Evolutionary conservation across 2,329 filamentous ascomycete genomes (phyloP), one percentile per base, ranked within the genome.

Genomic region (Colletotrichum tanaceti): DNA sequence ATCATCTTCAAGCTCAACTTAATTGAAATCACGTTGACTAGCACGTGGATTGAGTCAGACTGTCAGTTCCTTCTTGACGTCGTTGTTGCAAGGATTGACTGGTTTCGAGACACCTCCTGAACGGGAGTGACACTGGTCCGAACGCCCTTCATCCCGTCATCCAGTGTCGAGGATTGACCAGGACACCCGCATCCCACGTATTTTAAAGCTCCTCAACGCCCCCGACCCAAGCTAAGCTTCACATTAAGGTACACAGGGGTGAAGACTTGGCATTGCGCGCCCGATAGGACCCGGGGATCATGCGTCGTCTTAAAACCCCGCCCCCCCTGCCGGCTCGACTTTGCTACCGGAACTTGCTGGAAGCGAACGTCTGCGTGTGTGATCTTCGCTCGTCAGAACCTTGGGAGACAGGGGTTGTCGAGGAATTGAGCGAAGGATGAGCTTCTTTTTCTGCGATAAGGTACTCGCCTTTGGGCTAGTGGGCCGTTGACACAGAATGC

Each of bases 21-120:
- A 9, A 35, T 3, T 35, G 9, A 10, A 35, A 2, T 35, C 32
- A 35, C 32, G 32, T 35, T 35, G 32, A 7, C 9, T 9, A 35
- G 32, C 5, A 58, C 10, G 41, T 35, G 41, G 28, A 1, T 3
- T 1, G 13, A 35, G 14, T n/a, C 1, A 14, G 11, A 14, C n/a
- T 38, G 4, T 60, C 62, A 52, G n/a, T 35, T 20, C 41, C 13
- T 35, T 44, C 53, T 44, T 57, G 50, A 53, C 55, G 44, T 66
- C 16, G 22, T 22, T 20, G 22, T 13, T 41, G 43, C 67, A 67
- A 58, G 67, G 67, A 46, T 68, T 24, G 20, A 11, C 52, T 39
- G 46, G 58, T 70, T 70, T 70, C 67, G 64, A 70, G 68, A 70
- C 64, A 18, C 53, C 64, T 58, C 67, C 67, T 70, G 41, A 53